A percentile compares a stretch with the other conserved stretches of the same genome.
These are phyloP conservation scores for Mortierella hygrophila DNA, from an alignment of 192 early-diverging fungal species.

Conservation along the genomic window DNA sequence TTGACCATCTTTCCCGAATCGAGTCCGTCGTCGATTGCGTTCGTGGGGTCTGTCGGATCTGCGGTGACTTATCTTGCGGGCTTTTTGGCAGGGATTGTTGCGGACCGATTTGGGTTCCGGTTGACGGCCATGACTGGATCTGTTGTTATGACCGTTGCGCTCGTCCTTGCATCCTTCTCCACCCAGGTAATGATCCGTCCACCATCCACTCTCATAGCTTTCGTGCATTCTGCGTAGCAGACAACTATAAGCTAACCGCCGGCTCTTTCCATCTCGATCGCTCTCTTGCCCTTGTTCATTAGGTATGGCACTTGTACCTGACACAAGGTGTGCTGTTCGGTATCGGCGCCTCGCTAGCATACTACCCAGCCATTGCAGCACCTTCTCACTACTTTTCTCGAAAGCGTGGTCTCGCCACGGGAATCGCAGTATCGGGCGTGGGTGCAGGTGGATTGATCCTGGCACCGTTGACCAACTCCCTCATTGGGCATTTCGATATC, in stretches of 20 bases:
- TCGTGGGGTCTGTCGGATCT: slow-evolving; percentile 44
- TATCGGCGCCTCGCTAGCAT: slow-evolving; percentile 70
- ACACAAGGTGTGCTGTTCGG: slow-evolving; percentile 82
- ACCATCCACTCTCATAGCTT: neutral
- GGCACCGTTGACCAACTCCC: slow-evolving; percentile 60
- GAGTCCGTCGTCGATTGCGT: slow-evolving; percentile 46
- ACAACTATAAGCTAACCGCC: neutral
- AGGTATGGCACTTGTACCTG: slow-evolving; percentile 78
- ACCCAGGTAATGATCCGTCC: slow-evolving; percentile 43
- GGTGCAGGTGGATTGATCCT: slow-evolving; percentile 75
- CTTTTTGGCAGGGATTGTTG: slow-evolving; percentile 50
- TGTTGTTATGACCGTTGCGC: slow-evolving; percentile 51
- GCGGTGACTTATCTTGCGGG: slow-evolving; percentile 35
- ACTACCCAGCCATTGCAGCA: slow-evolving; percentile 69
- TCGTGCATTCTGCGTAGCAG: neutral
- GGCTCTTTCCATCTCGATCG: neutral
- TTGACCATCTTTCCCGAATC: slow-evolving; percentile 47
- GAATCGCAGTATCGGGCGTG: slow-evolving; percentile 74
- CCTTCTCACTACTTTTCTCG: slow-evolving; percentile 75
- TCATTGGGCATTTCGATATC: slow-evolving; percentile 52
- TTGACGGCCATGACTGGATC: slow-evolving; percentile 62
- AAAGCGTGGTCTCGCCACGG: slow-evolving; percentile 72
- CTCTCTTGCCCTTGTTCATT: neutral
- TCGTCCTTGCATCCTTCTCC: slow-evolving; percentile 62
- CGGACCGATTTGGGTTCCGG: slow-evolving; percentile 65